Percentiles rank a stretch among this genome's conserved stretches.
Evolutionary conservation across 768 basidiomycete genomes (phyloP).

Genomic region (Dentipellis fragilis): DNA sequence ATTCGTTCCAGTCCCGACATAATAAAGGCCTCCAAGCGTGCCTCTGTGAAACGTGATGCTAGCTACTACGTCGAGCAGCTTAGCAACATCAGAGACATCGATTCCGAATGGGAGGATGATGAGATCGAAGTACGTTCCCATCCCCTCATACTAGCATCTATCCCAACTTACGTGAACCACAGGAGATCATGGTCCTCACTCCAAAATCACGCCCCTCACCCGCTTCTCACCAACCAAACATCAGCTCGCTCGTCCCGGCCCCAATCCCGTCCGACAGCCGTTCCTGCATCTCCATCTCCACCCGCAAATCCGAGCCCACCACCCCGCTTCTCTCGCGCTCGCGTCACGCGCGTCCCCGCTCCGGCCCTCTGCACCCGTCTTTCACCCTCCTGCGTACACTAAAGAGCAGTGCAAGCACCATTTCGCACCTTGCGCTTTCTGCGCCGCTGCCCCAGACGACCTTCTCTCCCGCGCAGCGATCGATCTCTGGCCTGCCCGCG

Average conservation of each 20-base stretch:
- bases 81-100: slow-evolving; percentile 12
- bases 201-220: slow-evolving; percentile 5
- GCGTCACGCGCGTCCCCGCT: not conserved
- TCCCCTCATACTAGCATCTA: not conserved
- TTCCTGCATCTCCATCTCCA: not conserved
- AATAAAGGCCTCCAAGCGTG: slow-evolving; percentile 1
- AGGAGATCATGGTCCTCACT: slow-evolving; percentile 15
- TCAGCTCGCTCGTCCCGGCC: not conserved
- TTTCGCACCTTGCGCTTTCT: slow-evolving; percentile 8
- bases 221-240: not conserved
- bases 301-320: not conserved
- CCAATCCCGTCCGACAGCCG: slow-evolving; percentile 2
- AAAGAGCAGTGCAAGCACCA: slow-evolving; percentile 7
- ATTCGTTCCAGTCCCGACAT: not conserved
- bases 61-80: slow-evolving; percentile 15
- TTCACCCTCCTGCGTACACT: slow-evolving; percentile 13
- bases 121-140: slow-evolving; percentile 11
- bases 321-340: not conserved
- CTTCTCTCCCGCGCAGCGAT: not conserved
- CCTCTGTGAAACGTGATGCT: slow-evolving; percentile 7
- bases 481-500: no score
- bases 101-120: slow-evolving; percentile 15
- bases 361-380: not conserved
- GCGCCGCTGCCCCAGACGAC: slow-evolving; percentile 2
- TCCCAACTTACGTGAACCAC: not conserved